Conservation (phyloP, 371 early-diverging fungal species). For the Apophysomyces ossiformis region DNA sequence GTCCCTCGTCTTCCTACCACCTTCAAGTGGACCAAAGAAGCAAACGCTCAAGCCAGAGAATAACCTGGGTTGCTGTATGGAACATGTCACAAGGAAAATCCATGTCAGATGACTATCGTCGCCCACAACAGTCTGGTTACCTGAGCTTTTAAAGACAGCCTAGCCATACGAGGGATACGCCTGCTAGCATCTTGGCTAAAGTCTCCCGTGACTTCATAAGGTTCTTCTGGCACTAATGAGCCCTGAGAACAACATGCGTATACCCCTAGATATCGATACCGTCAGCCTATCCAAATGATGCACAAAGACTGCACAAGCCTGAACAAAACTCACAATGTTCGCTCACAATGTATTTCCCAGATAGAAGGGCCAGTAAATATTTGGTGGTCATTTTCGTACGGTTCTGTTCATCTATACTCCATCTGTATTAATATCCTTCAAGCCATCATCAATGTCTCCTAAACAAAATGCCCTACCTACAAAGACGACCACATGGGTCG, state of each 20-base stretch:
- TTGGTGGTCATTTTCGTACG: slow-evolving; percentile 4
- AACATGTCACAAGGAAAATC: too few relatives aligned
- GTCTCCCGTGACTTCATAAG: slow-evolving; percentile 11
- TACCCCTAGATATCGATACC: slow-evolving; percentile 4
- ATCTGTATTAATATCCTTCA: neutral
- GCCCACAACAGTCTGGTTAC: neutral
- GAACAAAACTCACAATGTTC: slow-evolving; percentile 2
- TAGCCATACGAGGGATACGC: neutral
- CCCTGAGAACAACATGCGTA: neutral
- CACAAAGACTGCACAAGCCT: neutral
- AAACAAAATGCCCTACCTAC: neutral
- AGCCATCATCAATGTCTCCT: neutral
- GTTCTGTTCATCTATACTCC: neutral
- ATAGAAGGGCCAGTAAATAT: slow-evolving; percentile 11
- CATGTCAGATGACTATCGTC: neutral
- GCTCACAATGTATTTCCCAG: slow-evolving; percentile 7
- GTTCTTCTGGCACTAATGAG: slow-evolving; percentile 6
- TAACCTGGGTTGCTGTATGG: neutral
- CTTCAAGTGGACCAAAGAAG: neutral
- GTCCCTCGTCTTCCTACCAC: neutral
- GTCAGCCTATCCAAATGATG: neutral
- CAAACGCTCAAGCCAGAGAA: neutral
- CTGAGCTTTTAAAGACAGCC: slow-evolving; percentile 2
- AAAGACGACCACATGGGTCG: neutral
- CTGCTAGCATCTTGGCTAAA: neutral